A percentile compares a stretch with the other conserved stretches of the same genome.
These are phyloP conservation scores for Cladosporium oxysporum DNA, from an alignment of 2,329 filamentous ascomycete genomes.

Conservation along the genomic window DNA sequence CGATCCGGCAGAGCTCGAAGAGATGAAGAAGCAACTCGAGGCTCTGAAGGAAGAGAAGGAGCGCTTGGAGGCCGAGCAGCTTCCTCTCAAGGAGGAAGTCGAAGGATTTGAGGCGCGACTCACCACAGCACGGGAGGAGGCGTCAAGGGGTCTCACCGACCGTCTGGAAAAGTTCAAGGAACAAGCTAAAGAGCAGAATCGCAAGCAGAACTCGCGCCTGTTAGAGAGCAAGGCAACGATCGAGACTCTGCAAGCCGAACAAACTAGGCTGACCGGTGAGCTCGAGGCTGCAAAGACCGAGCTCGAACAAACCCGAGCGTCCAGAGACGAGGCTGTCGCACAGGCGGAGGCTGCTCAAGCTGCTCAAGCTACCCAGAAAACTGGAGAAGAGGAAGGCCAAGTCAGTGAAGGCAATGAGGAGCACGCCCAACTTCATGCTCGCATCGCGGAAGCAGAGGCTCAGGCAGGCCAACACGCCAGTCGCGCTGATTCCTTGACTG, in stretches of 20 bases:
- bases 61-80: constrained; percentile 54
- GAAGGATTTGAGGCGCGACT: constrained; percentile 50
- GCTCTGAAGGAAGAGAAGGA: constrained; percentile 54
- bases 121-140: constrained; percentile 34
- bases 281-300: constrained; percentile 51
- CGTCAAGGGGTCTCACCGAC: constrained; percentile 23
- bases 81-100: constrained; percentile 53
- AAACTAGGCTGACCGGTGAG: constrained; percentile 59
- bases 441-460: constrained; percentile 43
- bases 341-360: constrained; percentile 32
- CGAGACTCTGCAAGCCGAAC: constrained; percentile 59
- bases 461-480: constrained; percentile 42
- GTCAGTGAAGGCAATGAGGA: constrained; percentile 38
- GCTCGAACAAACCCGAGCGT: constrained; percentile 57
- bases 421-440: constrained; percentile 39
- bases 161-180: constrained; percentile 40
- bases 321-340: constrained; percentile 64
- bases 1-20: constrained; percentile 89
- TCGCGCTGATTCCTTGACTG: constrained; percentile 39
- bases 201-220: constrained; percentile 67
- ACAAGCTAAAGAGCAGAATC: constrained; percentile 52
- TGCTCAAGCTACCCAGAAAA: constrained; percentile 1
- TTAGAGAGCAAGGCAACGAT: constrained; percentile 53
- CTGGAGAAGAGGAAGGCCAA: constrained; percentile 37
- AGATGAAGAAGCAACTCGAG: constrained; percentile 76